phyloP scores from a whole-genome alignment of 225 moss, liverwort and hornwort species.

The Marchantia polymorpha region DNA sequence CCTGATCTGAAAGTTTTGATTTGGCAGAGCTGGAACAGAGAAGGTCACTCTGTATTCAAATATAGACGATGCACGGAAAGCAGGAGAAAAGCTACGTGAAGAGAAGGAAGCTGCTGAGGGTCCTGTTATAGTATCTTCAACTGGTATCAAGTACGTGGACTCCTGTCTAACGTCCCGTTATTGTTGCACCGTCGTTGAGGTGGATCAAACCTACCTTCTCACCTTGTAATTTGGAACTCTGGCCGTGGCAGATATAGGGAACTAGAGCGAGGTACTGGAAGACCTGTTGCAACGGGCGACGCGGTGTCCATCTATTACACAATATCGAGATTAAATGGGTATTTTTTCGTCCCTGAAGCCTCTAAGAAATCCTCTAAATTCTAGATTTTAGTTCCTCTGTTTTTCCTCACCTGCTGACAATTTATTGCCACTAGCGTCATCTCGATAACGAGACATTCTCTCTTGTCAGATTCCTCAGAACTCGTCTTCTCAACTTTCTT shows the following conservation, averaged over 20 bases:
- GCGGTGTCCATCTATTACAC: constrained; percentile 44
- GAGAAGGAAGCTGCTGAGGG: constrained; percentile 51
- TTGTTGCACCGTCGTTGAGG: too few species aligned
- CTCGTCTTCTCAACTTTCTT: not conserved
- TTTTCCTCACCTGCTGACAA: not conserved
- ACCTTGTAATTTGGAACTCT: not conserved
- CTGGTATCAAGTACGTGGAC: constrained; percentile 47
- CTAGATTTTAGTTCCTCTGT: too few species aligned
- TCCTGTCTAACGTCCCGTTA: not conserved
- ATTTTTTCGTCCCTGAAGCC: not conserved
- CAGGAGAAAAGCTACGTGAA: constrained; percentile 46
- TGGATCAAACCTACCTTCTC: not conserved
- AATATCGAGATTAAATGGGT: constrained; percentile 52
- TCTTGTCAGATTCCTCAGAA: not conserved
- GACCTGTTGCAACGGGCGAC: constrained; percentile 37
- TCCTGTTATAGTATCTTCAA: constrained; percentile 38
- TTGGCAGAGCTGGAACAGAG: constrained; percentile 39
- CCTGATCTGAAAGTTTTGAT: not conserved
- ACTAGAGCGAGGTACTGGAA: constrained; percentile 42
- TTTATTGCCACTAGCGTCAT: not conserved
- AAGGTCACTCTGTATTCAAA: constrained; percentile 33
- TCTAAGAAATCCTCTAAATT: not conserved
- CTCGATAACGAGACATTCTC: not conserved
- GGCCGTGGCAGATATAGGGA: constrained; percentile 40
- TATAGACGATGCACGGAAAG: constrained; percentile 46